Base-by-base conservation (phyloP, 2,329 filamentous ascomycete genomes). In the Tolypocladium cylindrosporum region DNA sequence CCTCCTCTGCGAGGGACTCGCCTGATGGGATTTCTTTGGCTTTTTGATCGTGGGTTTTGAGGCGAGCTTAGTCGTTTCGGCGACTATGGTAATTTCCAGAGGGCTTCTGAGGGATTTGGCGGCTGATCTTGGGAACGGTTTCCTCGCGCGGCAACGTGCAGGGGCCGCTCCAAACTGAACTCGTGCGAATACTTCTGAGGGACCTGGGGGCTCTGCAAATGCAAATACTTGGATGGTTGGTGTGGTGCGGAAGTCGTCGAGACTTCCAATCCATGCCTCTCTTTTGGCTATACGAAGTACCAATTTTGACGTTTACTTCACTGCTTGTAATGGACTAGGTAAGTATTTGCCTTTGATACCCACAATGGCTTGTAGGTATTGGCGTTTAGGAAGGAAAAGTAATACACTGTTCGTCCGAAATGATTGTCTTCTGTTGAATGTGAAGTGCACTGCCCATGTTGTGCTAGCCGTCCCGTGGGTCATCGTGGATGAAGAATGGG, bases 51-150 rank as follows among this genome's bases (percentile, higher is more conserved):
- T 64, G 65, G 65, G 67, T 59, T 64, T 59, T 58, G 63, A 55
- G 64, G 63, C 64, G 60, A 61, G 60, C 62, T 62, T 64, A 62
- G 63, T 67, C 61, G 58, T 61, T 57, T 61, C 52, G 62, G 61
- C 61, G 58, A 58, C 63, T 63, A 64, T 63, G 61, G 65, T 64
- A 21, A 52, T 52, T 13, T 61, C 61, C 64, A 66, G 66, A 71
- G 70, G 71, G 71, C 69, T 72, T 72, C 70, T 71, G 72, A 73
- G 69, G 72, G 70, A 72, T 73, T 73, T 71, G 69, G 67, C 66
- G 67, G 70, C 67, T 67, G 60, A 61, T 62, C 65, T 65, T 69
- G 69, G 68, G 62, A 67, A 64, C 60, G 67, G 60, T 60, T 61
- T 66, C 48, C 48, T 51, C 48, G 34, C 31, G 21, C 48, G 31